phyloP scores from a whole-genome alignment of 139 green algal genomes.

The Picochlorum sp. region DNA sequence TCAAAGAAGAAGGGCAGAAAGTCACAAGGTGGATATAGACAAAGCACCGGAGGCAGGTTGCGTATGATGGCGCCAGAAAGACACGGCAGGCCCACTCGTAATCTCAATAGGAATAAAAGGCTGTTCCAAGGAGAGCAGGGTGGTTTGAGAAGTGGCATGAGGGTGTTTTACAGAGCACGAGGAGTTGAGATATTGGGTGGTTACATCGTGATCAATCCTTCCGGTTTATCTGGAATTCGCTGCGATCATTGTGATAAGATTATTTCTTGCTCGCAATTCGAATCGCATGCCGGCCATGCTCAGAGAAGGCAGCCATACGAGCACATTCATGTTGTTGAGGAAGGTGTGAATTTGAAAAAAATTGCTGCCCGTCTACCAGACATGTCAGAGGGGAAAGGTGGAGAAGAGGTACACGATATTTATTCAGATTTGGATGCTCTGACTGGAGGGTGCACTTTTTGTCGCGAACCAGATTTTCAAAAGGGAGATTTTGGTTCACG shows the following conservation, averaged over 20 bases:
- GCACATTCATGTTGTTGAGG: constrained; percentile 57
- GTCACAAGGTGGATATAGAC: not conserved
- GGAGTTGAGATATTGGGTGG: constrained; percentile 52
- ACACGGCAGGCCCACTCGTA: not conserved
- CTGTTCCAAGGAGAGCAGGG: constrained; percentile 5
- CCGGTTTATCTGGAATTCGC: constrained; percentile 57
- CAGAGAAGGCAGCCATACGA: constrained; percentile 67
- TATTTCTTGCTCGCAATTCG: constrained; percentile 65
- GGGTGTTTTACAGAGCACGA: constrained; percentile 27
- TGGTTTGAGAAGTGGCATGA: constrained; percentile 21
- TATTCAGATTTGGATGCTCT: not conserved
- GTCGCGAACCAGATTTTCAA: constrained; percentile 56
- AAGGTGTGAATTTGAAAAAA: constrained; percentile 39
- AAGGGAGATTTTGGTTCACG: constrained; percentile 63
- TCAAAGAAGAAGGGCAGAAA: not conserved
- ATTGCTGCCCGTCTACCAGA: constrained; percentile 30
- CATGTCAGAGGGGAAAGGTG: not conserved
- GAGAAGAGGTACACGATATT: constrained; percentile 7
- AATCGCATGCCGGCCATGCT: constrained; percentile 63
- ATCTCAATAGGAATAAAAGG: constrained; percentile 12
- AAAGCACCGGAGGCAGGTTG: not conserved
- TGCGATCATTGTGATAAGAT: constrained; percentile 75
- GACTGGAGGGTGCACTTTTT: constrained; percentile 74
- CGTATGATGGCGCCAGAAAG: not conserved
- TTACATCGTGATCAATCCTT: constrained; percentile 30